Evolutionary conservation across 805 yeast species (phyloP).

Genomic region (Wickerhamiella vanderwaltii): DNA sequence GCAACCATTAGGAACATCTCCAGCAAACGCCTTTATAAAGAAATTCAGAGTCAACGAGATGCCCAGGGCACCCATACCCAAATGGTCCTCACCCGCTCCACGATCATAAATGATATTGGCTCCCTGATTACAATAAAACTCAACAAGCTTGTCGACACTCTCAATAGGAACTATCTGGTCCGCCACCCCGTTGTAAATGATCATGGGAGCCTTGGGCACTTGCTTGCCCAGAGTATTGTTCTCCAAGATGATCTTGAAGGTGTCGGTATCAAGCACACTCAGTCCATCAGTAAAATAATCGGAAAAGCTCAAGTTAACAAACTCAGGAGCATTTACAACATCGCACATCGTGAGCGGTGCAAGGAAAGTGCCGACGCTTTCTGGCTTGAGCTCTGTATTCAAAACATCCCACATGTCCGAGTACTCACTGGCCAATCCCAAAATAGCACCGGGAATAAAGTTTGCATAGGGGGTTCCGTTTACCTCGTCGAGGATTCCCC

Average conservation of each 20-base stretch:
- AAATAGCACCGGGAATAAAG: slow-evolving; percentile 19
- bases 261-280: slow-evolving; percentile 13
- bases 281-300: slow-evolving; percentile 17
- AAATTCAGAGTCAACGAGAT: neutral
- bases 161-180: slow-evolving; percentile 22
- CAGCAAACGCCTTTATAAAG: neutral
- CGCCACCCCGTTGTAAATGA: slow-evolving; percentile 22
- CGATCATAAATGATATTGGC: slow-evolving; percentile 18
- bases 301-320: slow-evolving; percentile 16
- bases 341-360: slow-evolving; percentile 16
- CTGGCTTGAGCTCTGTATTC: slow-evolving; percentile 9
- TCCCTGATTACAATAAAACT: slow-evolving; percentile 22
- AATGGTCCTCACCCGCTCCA: slow-evolving; percentile 14
- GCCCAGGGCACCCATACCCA: neutral
- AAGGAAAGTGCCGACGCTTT: slow-evolving; percentile 1
- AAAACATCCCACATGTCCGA: slow-evolving; percentile 14
- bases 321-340: slow-evolving; percentile 12
- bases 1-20: slow-evolving; percentile 8
- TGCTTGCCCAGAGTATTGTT: slow-evolving; percentile 20
- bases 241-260: slow-evolving; percentile 14
- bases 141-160: slow-evolving; percentile 16
- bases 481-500: slow-evolving; percentile 13
- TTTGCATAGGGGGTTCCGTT: slow-evolving; percentile 18
- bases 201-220: slow-evolving; percentile 20
- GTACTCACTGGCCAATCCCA: slow-evolving; percentile 21